Conservation (phyloP, 169 alveolate species). For the Eimeria tenella region DNA sequence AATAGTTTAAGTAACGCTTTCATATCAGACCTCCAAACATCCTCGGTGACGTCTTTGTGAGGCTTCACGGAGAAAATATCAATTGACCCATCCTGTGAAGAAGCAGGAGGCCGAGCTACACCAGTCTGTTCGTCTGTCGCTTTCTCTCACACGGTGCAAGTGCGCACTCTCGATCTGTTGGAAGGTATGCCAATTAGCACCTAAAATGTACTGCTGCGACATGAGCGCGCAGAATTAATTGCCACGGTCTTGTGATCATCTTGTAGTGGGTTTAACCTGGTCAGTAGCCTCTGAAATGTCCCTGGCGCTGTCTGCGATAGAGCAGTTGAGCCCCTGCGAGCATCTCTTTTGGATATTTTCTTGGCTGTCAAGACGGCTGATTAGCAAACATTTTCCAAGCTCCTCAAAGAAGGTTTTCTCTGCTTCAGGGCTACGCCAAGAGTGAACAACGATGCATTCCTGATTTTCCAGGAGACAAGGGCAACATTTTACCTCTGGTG, state of each 20-base stretch:
- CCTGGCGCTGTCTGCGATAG: conserved; percentile 70
- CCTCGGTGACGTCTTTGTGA: conserved; percentile 10
- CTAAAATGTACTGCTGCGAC: too few relatives aligned
- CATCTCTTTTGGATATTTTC: conserved; percentile 39
- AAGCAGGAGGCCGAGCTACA: background rate
- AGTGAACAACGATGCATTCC: conserved; percentile 47
- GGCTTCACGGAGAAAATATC: conserved; percentile 56
- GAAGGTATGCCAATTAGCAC: too few relatives aligned
- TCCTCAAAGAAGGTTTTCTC: conserved; percentile 55
- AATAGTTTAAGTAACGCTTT: background rate
- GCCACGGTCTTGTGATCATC: background rate
- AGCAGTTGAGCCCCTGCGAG: conserved; percentile 36
- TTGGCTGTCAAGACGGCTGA: conserved; percentile 54
- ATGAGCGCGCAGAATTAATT: too few relatives aligned
- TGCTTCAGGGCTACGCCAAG: conserved; percentile 44
- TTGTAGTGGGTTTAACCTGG: conserved; percentile 23
- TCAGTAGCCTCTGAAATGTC: conserved; percentile 63
- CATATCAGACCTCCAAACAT: conserved; percentile 31
- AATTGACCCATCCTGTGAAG: conserved; percentile 51
- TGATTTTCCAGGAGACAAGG: background rate
- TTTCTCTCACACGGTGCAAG: too few relatives aligned
- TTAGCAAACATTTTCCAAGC: conserved; percentile 34
- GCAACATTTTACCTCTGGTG: background rate
- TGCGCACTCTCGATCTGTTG: too few relatives aligned
- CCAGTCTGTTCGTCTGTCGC: too few relatives aligned